Evolutionary conservation across 2,329 filamentous ascomycete species (phyloP), one percentile per base, ranked within the genome.

Genomic region (Ophiostoma fasciatum): DNA sequence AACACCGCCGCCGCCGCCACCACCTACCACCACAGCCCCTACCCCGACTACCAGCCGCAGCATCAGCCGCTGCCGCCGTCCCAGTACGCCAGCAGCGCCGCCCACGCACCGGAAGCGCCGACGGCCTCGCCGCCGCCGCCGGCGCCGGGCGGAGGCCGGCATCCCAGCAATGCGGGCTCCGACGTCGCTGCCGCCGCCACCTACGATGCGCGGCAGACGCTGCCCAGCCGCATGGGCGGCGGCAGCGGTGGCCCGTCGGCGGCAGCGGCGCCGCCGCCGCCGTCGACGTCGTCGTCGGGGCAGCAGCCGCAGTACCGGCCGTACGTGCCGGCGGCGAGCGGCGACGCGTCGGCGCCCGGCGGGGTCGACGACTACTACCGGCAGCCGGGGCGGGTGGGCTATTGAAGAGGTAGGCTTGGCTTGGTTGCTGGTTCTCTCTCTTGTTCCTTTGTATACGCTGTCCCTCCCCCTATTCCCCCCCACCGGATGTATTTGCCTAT

Each of bases 321-420:
- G 0, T 78, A 78, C 40, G 62, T 66, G 3, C 70, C 70, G 4
- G 65, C 41, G 23, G 23, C 23, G 7, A 11, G 9, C 8, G 23
- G 13, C 4, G 11, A 25, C 9, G 11, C 3, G 27, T 49, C 17
- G 28, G 30, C 21, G 19, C 22, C 22, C 10, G 23, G 62, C 40
- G 66, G 63, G 5, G 66, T 68, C 4, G 61, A 60, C 33, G 71
- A 73, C 49, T 75, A 70, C 47, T 75, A 75, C 48, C 58, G 68
- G 33, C 62, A 66, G 45, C 18, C 43, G 1, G 43, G 44, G 5
- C 40, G 40, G n/a, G 45, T 45, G 7, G 41, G 45, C n/a, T 44
- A 43, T 17, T 42, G n/a, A n/a, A n/a, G n/a, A n/a, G n/a, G n/a
- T n/a, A n/a, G n/a, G n/a, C n/a, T n/a, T n/a, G n/a, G n/a, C n/a